Base-by-base conservation (phyloP, 768 basidiomycete species). In the Boletellus ananiceps region DNA sequence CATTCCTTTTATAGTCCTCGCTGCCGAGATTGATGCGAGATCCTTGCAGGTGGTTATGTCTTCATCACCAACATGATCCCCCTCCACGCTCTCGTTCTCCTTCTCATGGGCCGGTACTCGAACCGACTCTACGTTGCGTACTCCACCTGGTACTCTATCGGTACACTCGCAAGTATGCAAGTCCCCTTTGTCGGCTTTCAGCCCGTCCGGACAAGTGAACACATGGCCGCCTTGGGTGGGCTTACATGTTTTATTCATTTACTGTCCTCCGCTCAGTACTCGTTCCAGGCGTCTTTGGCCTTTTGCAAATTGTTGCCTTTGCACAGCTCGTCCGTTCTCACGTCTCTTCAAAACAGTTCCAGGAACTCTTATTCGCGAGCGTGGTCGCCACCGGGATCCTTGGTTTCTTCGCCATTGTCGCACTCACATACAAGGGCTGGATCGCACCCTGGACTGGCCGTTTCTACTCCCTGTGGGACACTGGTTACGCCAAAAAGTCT, bases 11-110 rank as follows among this genome's bases (percentile, higher is more conserved):
- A 32, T 29, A 14, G 14, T 34, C 16, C 16, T 37, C 18, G 3
- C 34, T 12, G 13, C 2, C 11, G 31, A 44, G 19, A 43, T 46
- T 65, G 41, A 65, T 32, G n/a, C 36, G 34, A 32, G 27, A 16
- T 44, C 49, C 5, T 34, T 31, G 11, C 43, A 91, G 90, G 91
- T 76, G 93, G 93, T 57, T 99, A 98, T 71, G 96, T 88, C 0
- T 99, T 99, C 78, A 99, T 99, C 69, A 99, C 96, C 40, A 99
- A 99, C 77, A 99, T 99, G 95, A 94, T 98, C 51, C 96, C 96
- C 33, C 73, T 99, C 2, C 96, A 99, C 61, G 88, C 91, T 0
- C 79, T 98, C n/a, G 85, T 90, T 32, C 84, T 99, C 49, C 81
- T 97, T 47, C 74, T 98, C 31, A 99, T 98, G 96, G 94, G 94